phyloP scores from a whole-genome alignment of 768 basidiomycete genomes.

The Tubosaeta sp. region DNA sequence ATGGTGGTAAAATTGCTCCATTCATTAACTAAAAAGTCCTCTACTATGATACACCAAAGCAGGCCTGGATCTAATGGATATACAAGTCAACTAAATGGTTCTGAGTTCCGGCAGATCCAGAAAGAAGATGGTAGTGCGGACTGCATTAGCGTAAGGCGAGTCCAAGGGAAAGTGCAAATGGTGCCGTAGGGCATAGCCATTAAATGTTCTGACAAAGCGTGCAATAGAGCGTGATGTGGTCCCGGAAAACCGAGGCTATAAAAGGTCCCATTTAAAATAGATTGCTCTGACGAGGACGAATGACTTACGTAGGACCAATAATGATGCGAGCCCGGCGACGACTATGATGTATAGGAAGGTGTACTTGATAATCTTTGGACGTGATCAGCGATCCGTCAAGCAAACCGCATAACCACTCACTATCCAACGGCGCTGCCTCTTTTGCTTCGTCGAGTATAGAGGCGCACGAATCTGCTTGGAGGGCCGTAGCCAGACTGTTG shows the following conservation, averaged over 20 bases:
- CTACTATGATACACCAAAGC: conserved; percentile 30
- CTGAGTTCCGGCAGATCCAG: conserved; percentile 18
- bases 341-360: conserved; percentile 77
- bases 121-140: conserved; percentile 4
- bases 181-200: conserved; percentile 31
- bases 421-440: conserved; percentile 89
- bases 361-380: conserved; percentile 75
- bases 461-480: conserved; percentile 93
- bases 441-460: conserved; percentile 91
- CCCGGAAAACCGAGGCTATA: conserved; percentile 76
- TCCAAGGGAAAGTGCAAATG: conserved; percentile 9
- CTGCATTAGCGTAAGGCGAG: conserved; percentile 2
- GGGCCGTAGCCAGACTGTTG: conserved; percentile 87
- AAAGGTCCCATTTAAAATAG: conserved; percentile 15
- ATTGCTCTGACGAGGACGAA: no score
- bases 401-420: conserved; percentile 36
- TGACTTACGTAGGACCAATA: conserved; percentile 77
- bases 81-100: conserved; percentile 24
- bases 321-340: conserved; percentile 70
- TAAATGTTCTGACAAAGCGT: conserved; percentile 83
- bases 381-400: conserved; percentile 4
- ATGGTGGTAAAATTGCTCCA: background rate
- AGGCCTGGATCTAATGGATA: conserved; percentile 18
- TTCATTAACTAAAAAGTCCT: conserved; percentile 13
- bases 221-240: conserved; percentile 74